phyloP scores from a whole-genome alignment of 2,329 filamentous ascomycete genomes.

The Blastomyces parvus region DNA sequence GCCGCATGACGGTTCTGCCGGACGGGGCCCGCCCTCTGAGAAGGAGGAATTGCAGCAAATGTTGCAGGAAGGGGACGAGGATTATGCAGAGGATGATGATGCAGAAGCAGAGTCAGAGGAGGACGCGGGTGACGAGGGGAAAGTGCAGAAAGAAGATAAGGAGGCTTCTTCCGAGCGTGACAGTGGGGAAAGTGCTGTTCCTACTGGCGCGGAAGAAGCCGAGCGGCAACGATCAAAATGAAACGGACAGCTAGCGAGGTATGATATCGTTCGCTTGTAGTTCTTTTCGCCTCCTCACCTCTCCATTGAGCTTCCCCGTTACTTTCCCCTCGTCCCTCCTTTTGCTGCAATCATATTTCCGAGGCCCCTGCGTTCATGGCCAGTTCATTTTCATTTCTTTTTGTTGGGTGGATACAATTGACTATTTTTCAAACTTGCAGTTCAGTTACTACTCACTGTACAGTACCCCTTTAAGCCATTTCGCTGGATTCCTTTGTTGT shows the following conservation, averaged over 20 bases:
- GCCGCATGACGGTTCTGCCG: slow-evolving; percentile 11
- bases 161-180: neutral
- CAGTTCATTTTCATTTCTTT: neutral
- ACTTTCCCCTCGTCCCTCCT: neutral
- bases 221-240: neutral
- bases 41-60: slow-evolving; percentile 43
- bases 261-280: neutral
- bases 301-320: neutral
- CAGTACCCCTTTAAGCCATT: neutral
- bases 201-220: neutral
- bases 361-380: neutral
- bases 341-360: neutral
- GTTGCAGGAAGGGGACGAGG: slow-evolving; percentile 28
- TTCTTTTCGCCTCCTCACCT: neutral
- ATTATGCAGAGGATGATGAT: slow-evolving; percentile 29
- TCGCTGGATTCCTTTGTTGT: neutral
- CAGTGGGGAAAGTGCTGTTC: slow-evolving; percentile 1
- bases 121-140: slow-evolving; percentile 1
- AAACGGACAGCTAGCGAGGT: neutral
- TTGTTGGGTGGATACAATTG: neutral
- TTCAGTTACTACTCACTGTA: neutral
- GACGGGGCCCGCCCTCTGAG: slow-evolving; percentile 34
- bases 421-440: neutral
- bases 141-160: neutral
- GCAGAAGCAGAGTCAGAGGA: slow-evolving; percentile 14